Percentiles rank a stretch among this genome's conserved stretches.
Conservation (phyloP, 306 rosid genomes). For the Malus orientalis region DNA sequence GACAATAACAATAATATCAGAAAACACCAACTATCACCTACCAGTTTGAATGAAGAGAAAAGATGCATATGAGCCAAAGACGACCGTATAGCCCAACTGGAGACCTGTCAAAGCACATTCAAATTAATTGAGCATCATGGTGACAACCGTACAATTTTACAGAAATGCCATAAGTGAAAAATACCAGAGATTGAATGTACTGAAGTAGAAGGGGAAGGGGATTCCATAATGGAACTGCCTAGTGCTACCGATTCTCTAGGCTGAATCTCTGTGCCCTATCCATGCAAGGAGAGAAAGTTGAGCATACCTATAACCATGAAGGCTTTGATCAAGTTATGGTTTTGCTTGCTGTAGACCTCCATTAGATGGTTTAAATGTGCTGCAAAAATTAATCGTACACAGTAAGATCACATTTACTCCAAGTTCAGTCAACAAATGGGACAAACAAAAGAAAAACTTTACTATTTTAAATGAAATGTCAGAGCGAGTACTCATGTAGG, state of each 20-base stretch:
- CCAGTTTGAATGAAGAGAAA: constrained; percentile 92
- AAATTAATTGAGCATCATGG: not conserved
- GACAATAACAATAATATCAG: not conserved
- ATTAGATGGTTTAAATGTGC: constrained; percentile 89
- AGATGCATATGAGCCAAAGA: constrained; percentile 93
- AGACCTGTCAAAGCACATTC: constrained; percentile 47
- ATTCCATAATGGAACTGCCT: not conserved
- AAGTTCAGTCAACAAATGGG: constrained; percentile 2
- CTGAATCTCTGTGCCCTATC: not conserved
- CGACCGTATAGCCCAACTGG: constrained; percentile 85
- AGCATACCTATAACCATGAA: constrained; percentile 50
- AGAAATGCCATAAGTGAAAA: not conserved
- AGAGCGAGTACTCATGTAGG: not conserved
- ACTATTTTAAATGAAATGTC: not conserved
- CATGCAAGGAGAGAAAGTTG: constrained; percentile 8
- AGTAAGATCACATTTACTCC: constrained; percentile 8
- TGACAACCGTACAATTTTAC: not conserved
- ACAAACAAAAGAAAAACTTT: not conserved
- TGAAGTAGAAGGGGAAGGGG: not conserved
- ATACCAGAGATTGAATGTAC: not conserved
- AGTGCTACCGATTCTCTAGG: not conserved
- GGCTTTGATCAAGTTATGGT: constrained; percentile 56
- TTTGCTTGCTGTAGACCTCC: constrained; percentile 68
- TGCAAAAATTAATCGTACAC: constrained; percentile 33
- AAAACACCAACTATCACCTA: constrained; percentile 20